Percentiles rank a stretch among this genome's conserved stretches.
These are phyloP conservation scores for Pythium angustatum DNA, from an alignment of 352 stramenopile species.

Conservation along the genomic window DNA sequence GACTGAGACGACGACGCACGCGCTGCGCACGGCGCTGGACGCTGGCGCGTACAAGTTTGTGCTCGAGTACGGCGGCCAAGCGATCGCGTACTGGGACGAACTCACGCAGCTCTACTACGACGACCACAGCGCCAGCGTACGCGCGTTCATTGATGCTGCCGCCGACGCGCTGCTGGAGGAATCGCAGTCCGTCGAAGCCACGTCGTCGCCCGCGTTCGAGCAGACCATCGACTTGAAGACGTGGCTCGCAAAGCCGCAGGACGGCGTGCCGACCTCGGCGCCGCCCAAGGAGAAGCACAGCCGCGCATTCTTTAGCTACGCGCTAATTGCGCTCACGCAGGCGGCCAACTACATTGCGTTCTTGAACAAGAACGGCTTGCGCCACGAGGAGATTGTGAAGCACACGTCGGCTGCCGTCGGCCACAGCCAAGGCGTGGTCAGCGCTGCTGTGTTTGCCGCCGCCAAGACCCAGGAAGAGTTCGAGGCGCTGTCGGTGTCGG, in stretches of 20 bases:
- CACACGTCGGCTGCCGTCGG: conserved; percentile 49
- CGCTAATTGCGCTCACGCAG: conserved; percentile 75
- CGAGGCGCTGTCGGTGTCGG: conserved; percentile 38
- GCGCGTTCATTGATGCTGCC: conserved; percentile 45
- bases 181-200: conserved; percentile 41
- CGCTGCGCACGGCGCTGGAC: conserved; percentile 26
- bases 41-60: conserved; percentile 35
- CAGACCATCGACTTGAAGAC: conserved; percentile 44
- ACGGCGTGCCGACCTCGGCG: conserved; percentile 12
- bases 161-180: conserved; percentile 53
- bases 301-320: conserved; percentile 73
- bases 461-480: conserved; percentile 59
- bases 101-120: conserved; percentile 56
- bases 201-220: conserved; percentile 52
- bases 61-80: conserved; percentile 73
- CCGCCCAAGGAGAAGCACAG: conserved; percentile 30
- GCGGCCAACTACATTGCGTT: conserved; percentile 77
- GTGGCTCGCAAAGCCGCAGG: conserved; percentile 42
- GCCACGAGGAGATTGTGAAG: conserved; percentile 60
- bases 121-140: conserved; percentile 34
- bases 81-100: conserved; percentile 66
- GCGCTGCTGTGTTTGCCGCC: conserved; percentile 62
- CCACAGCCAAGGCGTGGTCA: conserved; percentile 82
- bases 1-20: too few species aligned
- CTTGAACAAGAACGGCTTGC: conserved; percentile 47